Base-by-base conservation (phyloP, 2,329 filamentous ascomycete genomes). In the Monilinia polystroma region DNA sequence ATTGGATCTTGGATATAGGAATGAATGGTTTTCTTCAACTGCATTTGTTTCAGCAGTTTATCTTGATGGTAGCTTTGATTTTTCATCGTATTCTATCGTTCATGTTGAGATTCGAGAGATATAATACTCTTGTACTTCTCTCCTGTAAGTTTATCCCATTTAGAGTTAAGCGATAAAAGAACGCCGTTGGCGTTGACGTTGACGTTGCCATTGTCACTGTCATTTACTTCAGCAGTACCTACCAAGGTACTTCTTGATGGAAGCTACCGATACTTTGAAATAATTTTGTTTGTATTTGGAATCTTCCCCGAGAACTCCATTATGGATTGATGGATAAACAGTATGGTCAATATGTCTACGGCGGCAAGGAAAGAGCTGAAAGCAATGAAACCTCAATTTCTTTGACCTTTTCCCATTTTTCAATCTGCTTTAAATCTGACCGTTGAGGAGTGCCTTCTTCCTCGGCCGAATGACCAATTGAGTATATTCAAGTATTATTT, bases 1-100 rank as follows among this genome's bases (percentile, higher is more conserved):
- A 35, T 35, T 35, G 32, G 32, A 35, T 8, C 5, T 35, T 23
- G 62, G 53, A 58, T 58, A 51, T 35, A 58, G 47, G 43, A 64
- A 64, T 64, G 41, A 47, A 58, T 11, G 43, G 32, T 2, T 26
- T 35, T 32, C 20, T 47, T 26, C 43, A n/a, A 10, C 10, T 45
- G 26, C 26, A 64, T n/a, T 45, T 56, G 35, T 35, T 35, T 8
- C 4, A 32, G 26, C 45, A 56, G 38, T 41, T 20, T n/a, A 43
- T 64, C 29, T 16, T 38, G 29, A 49, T 35, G 43, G 3, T 60
- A 35, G 43, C 57, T 60, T 56, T 29, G n/a, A 20, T 11, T 18
- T 43, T n/a, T 56, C 14, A 14, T 55, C n/a, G 11, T 55, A 35
- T n/a, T 60, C 35, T n/a, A 35, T 38, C 43, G 5, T 35, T 23